These are phyloP conservation scores for Ogataea pini DNA, from an alignment of 805 yeast species.

Conservation along the genomic window DNA sequence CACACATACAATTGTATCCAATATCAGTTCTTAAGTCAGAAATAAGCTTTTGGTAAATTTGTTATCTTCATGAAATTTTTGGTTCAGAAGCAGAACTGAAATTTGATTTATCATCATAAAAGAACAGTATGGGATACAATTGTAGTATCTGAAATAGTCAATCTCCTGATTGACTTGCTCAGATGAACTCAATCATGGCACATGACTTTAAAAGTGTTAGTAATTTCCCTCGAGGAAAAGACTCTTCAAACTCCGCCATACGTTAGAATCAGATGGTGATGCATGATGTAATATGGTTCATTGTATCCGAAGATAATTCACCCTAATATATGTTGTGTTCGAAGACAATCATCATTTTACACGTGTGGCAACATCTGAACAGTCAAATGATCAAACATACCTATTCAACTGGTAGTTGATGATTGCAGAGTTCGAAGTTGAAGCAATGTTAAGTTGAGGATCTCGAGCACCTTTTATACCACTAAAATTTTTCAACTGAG, in stretches of 20 bases:
- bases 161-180: constrained; percentile 12
- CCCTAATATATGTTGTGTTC: constrained; percentile 35
- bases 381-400: constrained; percentile 1
- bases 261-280: constrained; percentile 90
- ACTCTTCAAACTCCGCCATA: not conserved
- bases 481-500: not conserved
- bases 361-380: not conserved
- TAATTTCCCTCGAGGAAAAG: not conserved
- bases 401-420: not conserved
- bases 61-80: constrained; percentile 70
- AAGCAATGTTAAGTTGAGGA: not conserved
- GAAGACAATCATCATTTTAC: constrained; percentile 38
- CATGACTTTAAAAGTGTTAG: too few species aligned
- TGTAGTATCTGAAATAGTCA: constrained; percentile 10
- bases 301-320: constrained; percentile 36
- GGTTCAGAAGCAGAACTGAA: constrained; percentile 99
- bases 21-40: constrained; percentile 11
- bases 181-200: not conserved
- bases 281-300: constrained; percentile 91
- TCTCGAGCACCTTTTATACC: constrained; percentile 1
- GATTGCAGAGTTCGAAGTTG: not conserved
- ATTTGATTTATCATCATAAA: constrained; percentile 60
- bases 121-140: constrained; percentile 15
- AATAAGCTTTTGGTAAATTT: constrained; percentile 57
- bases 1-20: not conserved